phyloP scores from a whole-genome alignment of 345 rosid species.

The Eucalyptus coolabah region DNA sequence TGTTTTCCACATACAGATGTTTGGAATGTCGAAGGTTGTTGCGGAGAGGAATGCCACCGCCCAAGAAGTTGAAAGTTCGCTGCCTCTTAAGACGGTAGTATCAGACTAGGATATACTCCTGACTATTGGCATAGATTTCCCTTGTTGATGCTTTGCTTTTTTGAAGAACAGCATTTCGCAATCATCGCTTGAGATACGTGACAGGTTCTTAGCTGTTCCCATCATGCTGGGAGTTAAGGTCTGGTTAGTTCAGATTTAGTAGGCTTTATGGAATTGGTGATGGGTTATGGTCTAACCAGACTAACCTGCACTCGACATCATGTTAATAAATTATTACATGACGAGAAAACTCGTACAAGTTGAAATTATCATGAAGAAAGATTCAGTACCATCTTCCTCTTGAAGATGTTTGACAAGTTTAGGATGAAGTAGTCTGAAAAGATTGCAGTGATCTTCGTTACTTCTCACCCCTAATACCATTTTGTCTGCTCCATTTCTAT shows the following conservation, averaged over 20 bases:
- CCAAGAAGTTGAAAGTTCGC: slow-evolving; percentile 51
- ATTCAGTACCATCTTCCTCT: neutral
- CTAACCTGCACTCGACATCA: neutral
- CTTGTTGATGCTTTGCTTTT: neutral
- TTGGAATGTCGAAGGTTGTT: slow-evolving; percentile 69
- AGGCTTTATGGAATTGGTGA: neutral
- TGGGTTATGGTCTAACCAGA: neutral
- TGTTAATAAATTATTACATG: neutral
- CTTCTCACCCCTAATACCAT: neutral
- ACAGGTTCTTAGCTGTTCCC: neutral
- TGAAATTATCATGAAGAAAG: neutral
- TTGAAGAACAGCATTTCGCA: neutral
- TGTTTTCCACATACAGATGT: slow-evolving; percentile 42
- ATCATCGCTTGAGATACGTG: neutral
- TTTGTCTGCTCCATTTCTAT: neutral
- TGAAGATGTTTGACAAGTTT: neutral
- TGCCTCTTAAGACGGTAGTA: slow-evolving; percentile 46
- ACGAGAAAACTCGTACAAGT: neutral
- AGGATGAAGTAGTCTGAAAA: neutral
- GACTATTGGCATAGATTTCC: neutral
- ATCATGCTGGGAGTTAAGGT: neutral
- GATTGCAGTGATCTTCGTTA: neutral
- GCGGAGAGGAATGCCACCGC: slow-evolving; percentile 48
- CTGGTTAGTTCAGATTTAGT: neutral
- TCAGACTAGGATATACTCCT: slow-evolving; percentile 15